Conservation (phyloP, 768 basidiomycete genomes). For the Mycena vitilis region DNA sequence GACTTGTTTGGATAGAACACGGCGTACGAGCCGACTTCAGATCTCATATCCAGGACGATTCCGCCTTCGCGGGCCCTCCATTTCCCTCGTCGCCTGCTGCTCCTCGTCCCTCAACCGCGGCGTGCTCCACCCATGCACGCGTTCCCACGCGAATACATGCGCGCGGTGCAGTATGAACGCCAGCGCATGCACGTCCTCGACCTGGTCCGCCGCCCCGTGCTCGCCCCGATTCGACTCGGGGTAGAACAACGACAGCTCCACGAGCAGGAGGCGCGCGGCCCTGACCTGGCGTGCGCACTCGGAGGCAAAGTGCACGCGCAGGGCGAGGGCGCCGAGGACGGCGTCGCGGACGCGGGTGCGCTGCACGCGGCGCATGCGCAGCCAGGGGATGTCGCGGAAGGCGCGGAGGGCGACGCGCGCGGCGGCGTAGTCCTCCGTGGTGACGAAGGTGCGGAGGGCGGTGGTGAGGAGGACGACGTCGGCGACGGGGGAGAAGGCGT, state of each 20-base stretch:
- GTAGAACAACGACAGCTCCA: not conserved
- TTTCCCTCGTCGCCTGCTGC: not conserved
- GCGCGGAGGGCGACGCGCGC: conserved; percentile 3
- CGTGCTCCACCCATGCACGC: not conserved
- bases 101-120: conserved; percentile 1
- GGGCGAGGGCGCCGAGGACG: not conserved
- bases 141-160: not conserved
- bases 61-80: not conserved
- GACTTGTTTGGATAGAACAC: too few species aligned
- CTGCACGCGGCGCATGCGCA: not conserved
- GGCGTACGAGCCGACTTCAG: too few species aligned
- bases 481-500: not conserved
- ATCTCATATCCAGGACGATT: too few species aligned
- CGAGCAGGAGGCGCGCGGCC: not conserved
- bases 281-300: not conserved
- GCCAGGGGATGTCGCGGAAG: not conserved
- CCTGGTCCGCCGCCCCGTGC: not conserved
- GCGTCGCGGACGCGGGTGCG: not conserved
- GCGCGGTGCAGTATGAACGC: not conserved
- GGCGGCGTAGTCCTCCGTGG: conserved; percentile 10
- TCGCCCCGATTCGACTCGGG: not conserved
- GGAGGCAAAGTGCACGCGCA: not conserved
- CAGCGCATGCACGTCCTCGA: not conserved
- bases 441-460: conserved; percentile 8
- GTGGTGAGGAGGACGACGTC: conserved; percentile 1